phyloP scores from a whole-genome alignment of 495 filamentous ascomycete genomes.

The Niebla homalea region DNA sequence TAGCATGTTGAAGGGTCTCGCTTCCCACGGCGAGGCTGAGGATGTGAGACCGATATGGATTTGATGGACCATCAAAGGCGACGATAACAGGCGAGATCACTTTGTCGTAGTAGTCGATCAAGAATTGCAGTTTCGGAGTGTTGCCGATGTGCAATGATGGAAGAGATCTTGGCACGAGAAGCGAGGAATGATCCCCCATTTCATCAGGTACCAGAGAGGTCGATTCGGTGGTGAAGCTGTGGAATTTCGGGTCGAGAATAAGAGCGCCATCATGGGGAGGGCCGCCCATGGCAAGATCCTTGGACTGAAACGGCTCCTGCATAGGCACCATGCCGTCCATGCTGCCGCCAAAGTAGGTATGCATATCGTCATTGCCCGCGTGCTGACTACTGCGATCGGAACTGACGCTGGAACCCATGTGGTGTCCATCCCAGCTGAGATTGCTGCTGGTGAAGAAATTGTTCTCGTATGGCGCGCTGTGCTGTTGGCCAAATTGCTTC shows the following conservation, averaged over 20 bases:
- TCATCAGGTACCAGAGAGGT: slow-evolving; percentile 13
- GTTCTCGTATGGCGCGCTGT: slow-evolving; percentile 7
- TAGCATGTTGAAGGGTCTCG: slow-evolving; percentile 76
- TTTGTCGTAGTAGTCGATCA: slow-evolving; percentile 60
- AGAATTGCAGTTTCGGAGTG: slow-evolving; percentile 43
- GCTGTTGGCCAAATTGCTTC: slow-evolving; percentile 7
- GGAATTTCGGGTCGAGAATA: slow-evolving; percentile 9
- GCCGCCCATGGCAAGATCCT: slow-evolving; percentile 9
- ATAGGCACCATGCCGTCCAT: slow-evolving; percentile 11
- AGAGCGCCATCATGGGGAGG: slow-evolving; percentile 6
- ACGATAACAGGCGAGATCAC: slow-evolving; percentile 85
- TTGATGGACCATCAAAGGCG: slow-evolving; percentile 70
- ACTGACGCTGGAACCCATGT: slow-evolving; percentile 24
- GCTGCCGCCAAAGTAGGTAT: background rate
- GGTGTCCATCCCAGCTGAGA: slow-evolving; percentile 15
- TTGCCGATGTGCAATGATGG: slow-evolving; percentile 34
- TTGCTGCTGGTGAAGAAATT: slow-evolving; percentile 11
- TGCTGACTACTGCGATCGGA: slow-evolving; percentile 22
- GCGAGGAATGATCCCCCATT: slow-evolving; percentile 22
- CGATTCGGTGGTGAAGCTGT: slow-evolving; percentile 6
- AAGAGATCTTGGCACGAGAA: slow-evolving; percentile 31
- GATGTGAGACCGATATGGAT: slow-evolving; percentile 79
- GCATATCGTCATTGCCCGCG: background rate
- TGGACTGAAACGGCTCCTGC: slow-evolving; percentile 7
- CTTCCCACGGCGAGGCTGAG: slow-evolving; percentile 65